Conservation (phyloP, 495 filamentous ascomycete species). For the Penicillium simplicissimum region DNA sequence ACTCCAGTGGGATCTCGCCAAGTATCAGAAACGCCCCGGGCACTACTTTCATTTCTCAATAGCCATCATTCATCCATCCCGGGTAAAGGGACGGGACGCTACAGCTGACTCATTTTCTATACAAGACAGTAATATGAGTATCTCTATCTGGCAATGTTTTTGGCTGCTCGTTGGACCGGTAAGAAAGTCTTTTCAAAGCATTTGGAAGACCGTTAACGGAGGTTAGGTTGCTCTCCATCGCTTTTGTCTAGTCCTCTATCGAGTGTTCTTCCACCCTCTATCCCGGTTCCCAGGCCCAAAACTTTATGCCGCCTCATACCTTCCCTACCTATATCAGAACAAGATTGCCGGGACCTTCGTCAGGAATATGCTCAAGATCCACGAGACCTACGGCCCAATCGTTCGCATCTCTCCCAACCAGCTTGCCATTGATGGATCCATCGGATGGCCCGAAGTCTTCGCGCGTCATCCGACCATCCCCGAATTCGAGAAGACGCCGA, state of each 20-base stretch:
- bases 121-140: not conserved
- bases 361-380: not conserved
- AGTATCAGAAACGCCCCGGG: not conserved
- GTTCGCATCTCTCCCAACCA: not conserved
- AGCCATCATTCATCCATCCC: not conserved
- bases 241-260: not conserved
- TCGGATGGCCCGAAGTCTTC: not conserved
- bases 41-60: not conserved
- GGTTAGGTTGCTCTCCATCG: not conserved
- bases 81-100: not conserved
- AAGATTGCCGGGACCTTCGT: not conserved
- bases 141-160: not conserved
- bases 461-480: slow-evolving; percentile 32
- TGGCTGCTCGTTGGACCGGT: not conserved
- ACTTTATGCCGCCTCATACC: not conserved
- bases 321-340: not conserved
- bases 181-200: not conserved
- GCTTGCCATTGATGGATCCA: not conserved
- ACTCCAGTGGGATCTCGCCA: not conserved
- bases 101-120: not conserved
- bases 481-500: slow-evolving; percentile 9
- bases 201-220: not conserved
- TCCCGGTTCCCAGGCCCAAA: not conserved
- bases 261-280: not conserved
- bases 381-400: not conserved